phyloP scores from a whole-genome alignment of 305 asterid species.

The Fraxinus angustifolia region DNA sequence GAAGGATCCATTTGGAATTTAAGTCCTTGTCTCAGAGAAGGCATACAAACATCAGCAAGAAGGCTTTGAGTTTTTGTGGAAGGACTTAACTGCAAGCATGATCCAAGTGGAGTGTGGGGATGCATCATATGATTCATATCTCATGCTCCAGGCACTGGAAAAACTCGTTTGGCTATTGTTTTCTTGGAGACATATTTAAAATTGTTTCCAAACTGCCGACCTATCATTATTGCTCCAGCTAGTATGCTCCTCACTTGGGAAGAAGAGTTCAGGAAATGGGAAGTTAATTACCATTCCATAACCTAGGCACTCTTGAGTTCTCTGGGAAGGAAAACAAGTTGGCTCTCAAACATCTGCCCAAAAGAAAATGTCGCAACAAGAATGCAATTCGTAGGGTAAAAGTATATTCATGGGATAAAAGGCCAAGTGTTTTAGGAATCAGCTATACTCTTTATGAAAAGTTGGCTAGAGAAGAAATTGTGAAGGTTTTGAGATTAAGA shows the following conservation, averaged over 20 bases:
- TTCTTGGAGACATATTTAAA: constrained; percentile 51
- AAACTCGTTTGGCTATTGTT: constrained; percentile 55
- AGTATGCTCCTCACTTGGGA: constrained; percentile 66
- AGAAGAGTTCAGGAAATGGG: constrained; percentile 65
- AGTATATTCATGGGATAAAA: constrained; percentile 39
- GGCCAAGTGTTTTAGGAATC: not conserved
- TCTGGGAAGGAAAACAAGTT: constrained; percentile 31
- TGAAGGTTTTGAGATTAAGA: not conserved
- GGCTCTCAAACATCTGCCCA: constrained; percentile 3
- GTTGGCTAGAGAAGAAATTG: constrained; percentile 30
- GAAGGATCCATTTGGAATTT: constrained; percentile 61
- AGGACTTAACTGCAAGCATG: constrained; percentile 53
- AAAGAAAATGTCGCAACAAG: constrained; percentile 10
- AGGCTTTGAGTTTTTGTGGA: constrained; percentile 75
- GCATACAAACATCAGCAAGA: constrained; percentile 66
- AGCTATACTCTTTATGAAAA: constrained; percentile 29
- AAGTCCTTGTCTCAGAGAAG: constrained; percentile 34
- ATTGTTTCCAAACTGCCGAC: constrained; percentile 48
- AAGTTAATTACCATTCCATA: constrained; percentile 48
- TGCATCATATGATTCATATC: not conserved
- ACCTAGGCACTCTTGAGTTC: constrained; percentile 41
- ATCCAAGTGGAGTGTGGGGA: constrained; percentile 21
- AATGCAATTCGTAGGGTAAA: constrained; percentile 31
- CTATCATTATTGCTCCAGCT: constrained; percentile 59
- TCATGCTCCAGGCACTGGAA: constrained; percentile 51